phyloP scores from a whole-genome alignment of 139 green algal species.

The Desmodesmus armatus region DNA sequence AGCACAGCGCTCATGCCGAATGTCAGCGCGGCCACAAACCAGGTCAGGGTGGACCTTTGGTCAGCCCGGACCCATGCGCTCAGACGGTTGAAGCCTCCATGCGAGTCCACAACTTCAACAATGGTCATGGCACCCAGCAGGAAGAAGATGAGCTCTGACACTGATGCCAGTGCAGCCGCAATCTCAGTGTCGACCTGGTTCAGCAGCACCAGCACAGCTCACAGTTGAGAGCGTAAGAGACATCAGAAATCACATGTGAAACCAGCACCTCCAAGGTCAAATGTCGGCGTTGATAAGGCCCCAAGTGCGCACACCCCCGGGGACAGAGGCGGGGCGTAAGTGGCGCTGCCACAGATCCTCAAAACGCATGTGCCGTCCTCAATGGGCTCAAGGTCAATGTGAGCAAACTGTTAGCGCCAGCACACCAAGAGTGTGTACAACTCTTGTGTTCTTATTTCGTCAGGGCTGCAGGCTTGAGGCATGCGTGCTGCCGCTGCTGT shows the following conservation, averaged over 20 bases:
- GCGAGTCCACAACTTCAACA: conserved; percentile 67
- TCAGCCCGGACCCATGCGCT: conserved; percentile 8
- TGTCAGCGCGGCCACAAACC: conserved; percentile 53
- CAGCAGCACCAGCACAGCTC: background rate
- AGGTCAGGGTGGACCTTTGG: conserved; percentile 48
- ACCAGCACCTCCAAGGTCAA: no score
- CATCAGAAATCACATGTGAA: no score
- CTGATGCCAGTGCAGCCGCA: conserved; percentile 35
- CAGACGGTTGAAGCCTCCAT: conserved; percentile 68
- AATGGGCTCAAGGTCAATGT: no score
- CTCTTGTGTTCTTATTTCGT: no score
- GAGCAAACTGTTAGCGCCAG: no score
- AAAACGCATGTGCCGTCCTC: background rate
- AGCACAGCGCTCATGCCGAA: conserved; percentile 77
- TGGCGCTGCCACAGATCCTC: background rate
- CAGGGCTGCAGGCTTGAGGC: no score
- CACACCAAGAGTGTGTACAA: no score
- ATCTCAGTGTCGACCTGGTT: conserved; percentile 48
- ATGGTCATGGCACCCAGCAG: conserved; percentile 85
- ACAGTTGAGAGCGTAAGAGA: no score
- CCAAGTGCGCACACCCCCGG: no score
- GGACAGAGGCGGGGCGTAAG: no score
- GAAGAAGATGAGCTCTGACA: conserved; percentile 80
- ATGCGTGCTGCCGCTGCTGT: background rate
- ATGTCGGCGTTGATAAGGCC: no score